Evolutionary conservation across 768 basidiomycete genomes (phyloP).

Genomic region (Serendipita vermifera): DNA sequence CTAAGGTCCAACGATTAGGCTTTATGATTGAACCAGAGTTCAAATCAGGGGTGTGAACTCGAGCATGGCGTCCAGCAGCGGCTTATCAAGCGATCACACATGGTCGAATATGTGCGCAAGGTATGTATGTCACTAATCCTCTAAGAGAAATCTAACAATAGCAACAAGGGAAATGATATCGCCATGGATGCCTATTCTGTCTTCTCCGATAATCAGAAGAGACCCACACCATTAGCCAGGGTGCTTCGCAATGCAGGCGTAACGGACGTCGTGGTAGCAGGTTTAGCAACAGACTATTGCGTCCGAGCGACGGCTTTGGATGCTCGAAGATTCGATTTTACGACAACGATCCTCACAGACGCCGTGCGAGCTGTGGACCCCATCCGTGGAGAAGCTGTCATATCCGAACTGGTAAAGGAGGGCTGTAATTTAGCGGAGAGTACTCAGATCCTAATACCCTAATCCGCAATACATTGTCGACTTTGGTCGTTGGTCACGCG

Average conservation of each 20-base stretch:
- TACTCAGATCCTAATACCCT: too few relatives aligned
- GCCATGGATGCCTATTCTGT: slow-evolving; percentile 69
- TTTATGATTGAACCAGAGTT: neutral
- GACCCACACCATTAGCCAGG: slow-evolving; percentile 35
- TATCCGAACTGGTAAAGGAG: too few relatives aligned
- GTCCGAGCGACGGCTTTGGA: slow-evolving; percentile 49
- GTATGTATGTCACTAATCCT: slow-evolving; percentile 16
- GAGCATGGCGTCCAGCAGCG: slow-evolving; percentile 40
- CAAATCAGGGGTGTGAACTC: slow-evolving; percentile 44
- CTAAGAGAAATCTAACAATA: neutral
- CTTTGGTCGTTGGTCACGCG: too few relatives aligned
- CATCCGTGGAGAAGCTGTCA: too few relatives aligned
- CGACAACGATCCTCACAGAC: slow-evolving; percentile 17
- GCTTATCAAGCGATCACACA: slow-evolving; percentile 26
- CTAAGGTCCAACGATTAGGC: too few relatives aligned
- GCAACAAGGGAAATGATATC: slow-evolving; percentile 36
- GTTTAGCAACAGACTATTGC: slow-evolving; percentile 69
- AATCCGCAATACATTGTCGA: too few relatives aligned
- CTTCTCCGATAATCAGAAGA: slow-evolving; percentile 48
- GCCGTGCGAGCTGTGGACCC: slow-evolving; percentile 18
- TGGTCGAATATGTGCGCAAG: slow-evolving; percentile 22
- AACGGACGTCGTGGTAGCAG: slow-evolving; percentile 50
- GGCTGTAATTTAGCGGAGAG: too few relatives aligned
- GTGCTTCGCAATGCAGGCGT: slow-evolving; percentile 32
- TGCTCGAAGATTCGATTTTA: slow-evolving; percentile 35